Evolutionary conservation across 1,139 yeast genomes (phyloP).

Genomic region (Hanseniaspora uvarum): DNA sequence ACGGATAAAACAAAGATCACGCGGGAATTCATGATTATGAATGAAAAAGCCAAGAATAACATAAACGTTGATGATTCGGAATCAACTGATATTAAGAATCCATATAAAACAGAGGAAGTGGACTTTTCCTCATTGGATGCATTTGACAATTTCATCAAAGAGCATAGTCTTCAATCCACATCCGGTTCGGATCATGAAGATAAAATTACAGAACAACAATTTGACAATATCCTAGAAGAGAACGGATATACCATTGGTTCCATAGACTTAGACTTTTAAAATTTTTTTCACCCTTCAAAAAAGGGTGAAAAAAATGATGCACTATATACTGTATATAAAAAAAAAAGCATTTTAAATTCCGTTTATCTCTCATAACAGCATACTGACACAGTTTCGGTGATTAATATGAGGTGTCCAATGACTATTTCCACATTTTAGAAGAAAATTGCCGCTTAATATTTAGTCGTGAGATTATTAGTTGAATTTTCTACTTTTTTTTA

Average conservation of each 20-base stretch:
- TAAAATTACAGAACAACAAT: neutral
- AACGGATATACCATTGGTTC: neutral
- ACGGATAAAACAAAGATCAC: neutral
- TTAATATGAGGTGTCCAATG: too few species aligned
- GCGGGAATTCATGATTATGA: neutral
- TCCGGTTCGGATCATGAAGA: neutral
- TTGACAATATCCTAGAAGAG: neutral
- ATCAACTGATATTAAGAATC: neutral
- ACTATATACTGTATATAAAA: too few species aligned
- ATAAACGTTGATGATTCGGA: neutral
- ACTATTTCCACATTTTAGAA: too few species aligned
- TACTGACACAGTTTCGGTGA: too few species aligned
- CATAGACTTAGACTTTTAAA: constrained; percentile 2
- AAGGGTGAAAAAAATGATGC: too few species aligned
- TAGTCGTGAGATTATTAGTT: neutral
- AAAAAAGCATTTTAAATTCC: neutral
- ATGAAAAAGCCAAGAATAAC: neutral
- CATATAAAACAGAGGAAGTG: neutral
- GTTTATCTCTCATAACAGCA: too few species aligned
- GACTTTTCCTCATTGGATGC: neutral
- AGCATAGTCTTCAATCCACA: neutral
- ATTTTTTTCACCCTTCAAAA: too few species aligned
- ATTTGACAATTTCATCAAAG: neutral
- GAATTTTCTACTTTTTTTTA: neutral
- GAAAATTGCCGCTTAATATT: neutral